Evolutionary conservation across 2,329 filamentous ascomycete species (phyloP), one percentile per base, ranked within the genome.

Genomic region (Xylariaceae sp.): DNA sequence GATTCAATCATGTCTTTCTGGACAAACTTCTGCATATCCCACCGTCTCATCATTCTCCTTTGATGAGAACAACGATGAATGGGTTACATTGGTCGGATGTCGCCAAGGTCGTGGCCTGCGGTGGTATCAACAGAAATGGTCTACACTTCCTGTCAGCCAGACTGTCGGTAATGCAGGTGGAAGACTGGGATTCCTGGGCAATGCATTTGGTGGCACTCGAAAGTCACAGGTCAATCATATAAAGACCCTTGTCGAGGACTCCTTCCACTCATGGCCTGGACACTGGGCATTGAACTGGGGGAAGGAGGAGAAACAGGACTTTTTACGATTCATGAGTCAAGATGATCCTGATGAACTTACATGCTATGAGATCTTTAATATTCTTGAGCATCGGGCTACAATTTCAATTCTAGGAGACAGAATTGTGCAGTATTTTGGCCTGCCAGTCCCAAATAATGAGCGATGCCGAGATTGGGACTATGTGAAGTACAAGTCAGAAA

Each of bases 391-490:
- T 36, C 61, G 60, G 2, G 54, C 60, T 16, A 53, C 54, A 12
- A 45, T 46, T 3, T 52, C 55, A n/a, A 47, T 54, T 6, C 35
- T 64, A 10, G 60, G 48, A 7, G 60, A 64, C 34, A 37, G 49
- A 23, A 44, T 54, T 16, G 29, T 59, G n/a, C 45, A 45, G 17
- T 54, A 54, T 22, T 48, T 58, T 16, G 40, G 38, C 22, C 45
- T 63, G 6, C 47, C 52, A 4, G 34, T 44, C 17, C 53, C 56
- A 3, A 37, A 46, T n/a, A 48, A 47, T 36, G 21, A 54, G 23
- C 56, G 59, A 19, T 62, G 55, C 40, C 50, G 56, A 32, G 58
- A 63, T n/a, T 62, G 56, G 55, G 40, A 59, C 32, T 47, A 57
- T 37, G 7, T 19, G 11, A 44, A 40, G 17, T 59, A 45, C 46